A percentile compares a stretch with the other conserved stretches of the same genome.
These are phyloP conservation scores for Reutealis trisperma DNA, from an alignment of 345 rosid genomes.

Conservation along the genomic window DNA sequence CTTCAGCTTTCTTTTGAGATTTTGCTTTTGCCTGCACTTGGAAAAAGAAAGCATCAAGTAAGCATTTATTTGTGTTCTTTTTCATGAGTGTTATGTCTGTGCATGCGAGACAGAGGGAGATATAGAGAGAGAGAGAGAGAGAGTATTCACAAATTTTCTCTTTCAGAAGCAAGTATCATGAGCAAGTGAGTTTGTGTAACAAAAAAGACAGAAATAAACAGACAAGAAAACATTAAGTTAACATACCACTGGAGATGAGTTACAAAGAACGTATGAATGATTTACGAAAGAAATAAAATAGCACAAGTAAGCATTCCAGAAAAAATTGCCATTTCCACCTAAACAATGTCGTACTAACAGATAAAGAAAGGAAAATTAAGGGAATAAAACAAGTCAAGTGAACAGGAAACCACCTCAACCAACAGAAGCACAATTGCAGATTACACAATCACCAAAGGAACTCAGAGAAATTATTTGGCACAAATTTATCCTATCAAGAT, in stretches of 20 bases:
- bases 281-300: not conserved
- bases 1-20: conserved; percentile 41
- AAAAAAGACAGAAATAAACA: not conserved
- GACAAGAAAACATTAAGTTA: not conserved
- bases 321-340: not conserved
- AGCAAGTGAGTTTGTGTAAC: too few species aligned
- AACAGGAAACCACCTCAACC: conserved; percentile 1
- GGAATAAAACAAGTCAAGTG: not conserved
- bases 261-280: not conserved
- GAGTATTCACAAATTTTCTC: not conserved
- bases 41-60: not conserved
- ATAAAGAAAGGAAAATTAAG: not conserved
- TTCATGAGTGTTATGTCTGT: not conserved
- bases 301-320: not conserved
- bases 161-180: not conserved
- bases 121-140: not conserved
- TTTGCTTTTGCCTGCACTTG: conserved; percentile 49
- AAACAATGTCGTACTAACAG: not conserved
- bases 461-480: not conserved
- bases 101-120: too few species aligned
- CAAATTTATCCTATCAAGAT: not conserved
- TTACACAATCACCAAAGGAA: not conserved
- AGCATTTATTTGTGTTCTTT: not conserved
- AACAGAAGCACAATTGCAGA: not conserved
- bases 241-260: not conserved